Conservation (phyloP, 2,329 filamentous ascomycete genomes). For the Trichoderma harzianum region DNA sequence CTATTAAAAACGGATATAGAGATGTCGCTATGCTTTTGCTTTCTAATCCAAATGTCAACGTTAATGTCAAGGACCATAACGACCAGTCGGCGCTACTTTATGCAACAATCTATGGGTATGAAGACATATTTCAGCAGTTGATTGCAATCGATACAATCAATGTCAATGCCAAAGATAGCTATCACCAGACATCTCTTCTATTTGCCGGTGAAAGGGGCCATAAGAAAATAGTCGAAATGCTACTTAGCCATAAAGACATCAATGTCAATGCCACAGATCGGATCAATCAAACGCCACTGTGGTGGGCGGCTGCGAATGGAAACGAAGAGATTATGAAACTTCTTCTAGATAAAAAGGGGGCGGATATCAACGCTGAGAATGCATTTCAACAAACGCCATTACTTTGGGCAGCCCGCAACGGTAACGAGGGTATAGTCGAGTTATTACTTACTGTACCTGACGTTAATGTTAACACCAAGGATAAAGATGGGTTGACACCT, state of each 20-base stretch:
- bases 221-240: neutral
- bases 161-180: neutral
- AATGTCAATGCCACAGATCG: neutral
- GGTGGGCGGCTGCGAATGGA: neutral
- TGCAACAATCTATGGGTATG: neutral
- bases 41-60: accelerated
- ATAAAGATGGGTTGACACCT: neutral
- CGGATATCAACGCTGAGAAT: neutral
- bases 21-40: neutral
- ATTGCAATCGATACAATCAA: neutral
- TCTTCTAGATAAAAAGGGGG: neutral
- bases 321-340: neutral
- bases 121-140: neutral
- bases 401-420: neutral
- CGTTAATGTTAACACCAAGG: neutral
- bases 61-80: neutral
- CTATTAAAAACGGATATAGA: neutral
- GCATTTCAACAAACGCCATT: neutral
- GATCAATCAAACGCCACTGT: neutral
- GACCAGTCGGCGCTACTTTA: neutral
- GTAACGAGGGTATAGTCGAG: neutral
- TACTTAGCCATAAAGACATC: neutral
- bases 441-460: neutral
- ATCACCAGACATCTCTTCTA: neutral
- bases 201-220: neutral